Evolutionary conservation across 208 protist genomes (phyloP).

Genomic region (Trypanosoma scelopori): DNA sequence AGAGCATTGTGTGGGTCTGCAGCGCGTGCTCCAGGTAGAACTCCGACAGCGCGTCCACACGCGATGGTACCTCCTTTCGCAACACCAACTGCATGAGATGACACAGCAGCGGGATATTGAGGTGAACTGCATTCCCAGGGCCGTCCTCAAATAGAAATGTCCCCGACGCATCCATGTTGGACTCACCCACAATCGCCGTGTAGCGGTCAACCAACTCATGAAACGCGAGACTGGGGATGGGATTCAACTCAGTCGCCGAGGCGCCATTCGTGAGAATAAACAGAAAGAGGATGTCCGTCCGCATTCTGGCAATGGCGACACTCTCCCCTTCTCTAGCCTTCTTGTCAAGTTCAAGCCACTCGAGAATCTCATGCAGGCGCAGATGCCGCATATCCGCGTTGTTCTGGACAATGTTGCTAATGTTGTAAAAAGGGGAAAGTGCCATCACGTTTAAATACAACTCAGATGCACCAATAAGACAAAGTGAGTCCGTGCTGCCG

Average conservation of each 20-base stretch:
- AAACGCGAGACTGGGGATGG: conserved; percentile 38
- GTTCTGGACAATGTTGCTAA: conserved; percentile 54
- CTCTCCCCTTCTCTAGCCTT: conserved; percentile 44
- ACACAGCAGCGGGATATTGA: conserved; percentile 30
- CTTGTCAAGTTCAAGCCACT: conserved; percentile 69
- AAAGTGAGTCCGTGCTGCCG: conserved; percentile 60
- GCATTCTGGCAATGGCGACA: conserved; percentile 40
- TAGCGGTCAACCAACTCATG: conserved; percentile 56
- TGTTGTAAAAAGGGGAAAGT: conserved; percentile 72
- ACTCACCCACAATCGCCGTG: conserved; percentile 16
- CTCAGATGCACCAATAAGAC: conserved; percentile 65
- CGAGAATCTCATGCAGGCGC: conserved; percentile 51
- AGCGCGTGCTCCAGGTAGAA: conserved; percentile 59
- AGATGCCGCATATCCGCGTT: conserved; percentile 59
- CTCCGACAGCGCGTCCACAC: conserved; percentile 23
- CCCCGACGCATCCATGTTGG: neutral
- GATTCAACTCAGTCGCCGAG: conserved; percentile 46
- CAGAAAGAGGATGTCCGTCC: conserved; percentile 78
- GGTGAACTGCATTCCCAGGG: conserved; percentile 30
- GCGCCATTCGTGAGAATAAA: conserved; percentile 63
- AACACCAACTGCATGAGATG: conserved; percentile 24
- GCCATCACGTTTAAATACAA: conserved; percentile 71
- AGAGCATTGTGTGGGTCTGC: conserved; percentile 64
- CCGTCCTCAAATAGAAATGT: conserved; percentile 42
- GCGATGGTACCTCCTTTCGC: conserved; percentile 6